Conservation (phyloP, 2,329 filamentous ascomycete genomes). For the Cryphonectria carpinicola region DNA sequence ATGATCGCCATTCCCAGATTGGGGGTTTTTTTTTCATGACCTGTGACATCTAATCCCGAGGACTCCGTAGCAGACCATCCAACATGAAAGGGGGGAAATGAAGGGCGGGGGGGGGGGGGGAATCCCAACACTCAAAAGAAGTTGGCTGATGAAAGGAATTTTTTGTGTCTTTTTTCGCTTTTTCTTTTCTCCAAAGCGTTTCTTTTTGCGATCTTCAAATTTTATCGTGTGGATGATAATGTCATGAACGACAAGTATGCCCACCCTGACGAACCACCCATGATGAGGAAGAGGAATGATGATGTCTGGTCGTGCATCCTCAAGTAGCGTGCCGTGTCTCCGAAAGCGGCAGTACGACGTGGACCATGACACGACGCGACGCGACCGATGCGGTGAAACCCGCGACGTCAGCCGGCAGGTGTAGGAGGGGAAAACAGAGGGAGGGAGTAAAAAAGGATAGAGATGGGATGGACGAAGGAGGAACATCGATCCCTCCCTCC, state of each 20-base stretch:
- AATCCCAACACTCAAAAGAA: background rate
- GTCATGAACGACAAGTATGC: background rate
- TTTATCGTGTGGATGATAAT: background rate
- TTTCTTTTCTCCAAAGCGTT: background rate
- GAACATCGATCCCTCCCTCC: background rate
- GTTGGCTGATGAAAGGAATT: background rate
- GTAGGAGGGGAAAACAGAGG: background rate
- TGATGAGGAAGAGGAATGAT: background rate
- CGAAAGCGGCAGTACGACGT: background rate
- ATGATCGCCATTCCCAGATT: background rate
- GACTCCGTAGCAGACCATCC: background rate
- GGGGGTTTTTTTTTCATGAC: background rate
- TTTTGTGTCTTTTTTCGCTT: background rate
- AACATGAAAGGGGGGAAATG: background rate
- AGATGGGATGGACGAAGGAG: background rate
- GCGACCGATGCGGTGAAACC: background rate
- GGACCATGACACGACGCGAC: background rate
- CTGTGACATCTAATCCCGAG: background rate
- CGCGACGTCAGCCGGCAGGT: background rate
- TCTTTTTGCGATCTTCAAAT: background rate
- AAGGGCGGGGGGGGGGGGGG: background rate
- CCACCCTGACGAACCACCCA: background rate
- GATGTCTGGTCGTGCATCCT: background rate
- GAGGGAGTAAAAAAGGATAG: no score
- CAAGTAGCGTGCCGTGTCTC: background rate